Base-by-base conservation (phyloP, 257 asterid species). In the Solanum chiquidenum region DNA sequence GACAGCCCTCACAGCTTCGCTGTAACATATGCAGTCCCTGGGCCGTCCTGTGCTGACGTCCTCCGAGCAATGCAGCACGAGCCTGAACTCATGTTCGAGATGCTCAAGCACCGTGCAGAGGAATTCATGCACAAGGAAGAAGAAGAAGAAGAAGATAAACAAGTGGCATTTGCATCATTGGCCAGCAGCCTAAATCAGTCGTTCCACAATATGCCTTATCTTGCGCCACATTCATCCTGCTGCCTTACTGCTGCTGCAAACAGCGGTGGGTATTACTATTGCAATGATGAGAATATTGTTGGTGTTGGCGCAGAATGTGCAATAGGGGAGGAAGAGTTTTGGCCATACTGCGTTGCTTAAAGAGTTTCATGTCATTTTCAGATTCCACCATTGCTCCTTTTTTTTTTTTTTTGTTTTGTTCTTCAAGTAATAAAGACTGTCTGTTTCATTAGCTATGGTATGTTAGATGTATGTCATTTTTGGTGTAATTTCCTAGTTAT, bases 11-110 rank as follows among this genome's bases (percentile, higher is more conserved):
- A 97, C 64, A 89, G 98, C 88, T 97, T 97, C 12, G 95, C 98
- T 0, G 98, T 97, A 86, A 96, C 99, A 0, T 89, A 91, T 1
- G 99, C 98, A 0, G 88, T 94, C 12, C 98, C 99, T 0, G 99
- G 99, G 0, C 96, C 92, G 1, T 93, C 98, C 4, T 93, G 96
- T 9, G 91, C 93, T 14, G 99, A 96, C 11, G 98, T 97, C 31
- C 99, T 97, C 84, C 93, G 96, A 11, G 94, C 90, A 86, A 95
- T 97, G 99, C 99, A 95, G 89, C 95, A 94, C 35, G 97, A 97
- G 92, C 99, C 99, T 5, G 96, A 94, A 93, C 90, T 95, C 89
- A 97, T 97, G 99, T 95, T 95, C 68, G 93, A 94, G 91, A 94
- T 94, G 0, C 98, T 97, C 90, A 97, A 94, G 96, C 98, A 93